Evolutionary conservation across 495 filamentous ascomycete genomes (phyloP).

Genomic region (Trichoderma reesei): DNA sequence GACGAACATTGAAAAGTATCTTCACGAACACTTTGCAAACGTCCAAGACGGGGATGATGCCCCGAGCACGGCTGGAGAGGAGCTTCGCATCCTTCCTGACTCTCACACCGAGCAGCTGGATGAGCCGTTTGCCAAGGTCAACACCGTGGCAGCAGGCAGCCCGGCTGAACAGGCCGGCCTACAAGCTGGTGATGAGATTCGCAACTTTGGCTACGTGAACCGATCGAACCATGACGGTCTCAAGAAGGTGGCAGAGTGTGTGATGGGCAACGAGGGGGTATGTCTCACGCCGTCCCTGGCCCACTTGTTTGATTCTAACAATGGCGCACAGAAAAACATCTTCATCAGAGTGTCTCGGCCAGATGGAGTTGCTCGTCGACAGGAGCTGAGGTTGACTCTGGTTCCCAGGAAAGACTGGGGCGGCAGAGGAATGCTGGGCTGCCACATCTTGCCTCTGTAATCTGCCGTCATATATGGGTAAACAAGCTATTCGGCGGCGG

Average conservation of each 20-base stretch:
- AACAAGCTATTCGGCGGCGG: too few species aligned
- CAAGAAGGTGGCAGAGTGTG: constrained; percentile 70
- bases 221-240: constrained; percentile 78
- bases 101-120: constrained; percentile 39
- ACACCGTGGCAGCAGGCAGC: constrained; percentile 65
- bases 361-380: constrained; percentile 27
- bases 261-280: constrained; percentile 86
- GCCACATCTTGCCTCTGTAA: constrained; percentile 71
- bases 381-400: constrained; percentile 59
- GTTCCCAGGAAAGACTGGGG: constrained; percentile 76
- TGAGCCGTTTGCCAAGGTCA: constrained; percentile 81
- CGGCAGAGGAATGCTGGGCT: constrained; percentile 77
- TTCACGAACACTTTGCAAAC: constrained; percentile 69
- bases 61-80: background rate
- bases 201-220: constrained; percentile 73
- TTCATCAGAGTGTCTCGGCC: constrained; percentile 58
- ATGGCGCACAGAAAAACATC: constrained; percentile 46
- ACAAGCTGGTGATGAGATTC: constrained; percentile 70
- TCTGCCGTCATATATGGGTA: too few species aligned
- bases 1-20: constrained; percentile 63
- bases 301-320: constrained; percentile 12
- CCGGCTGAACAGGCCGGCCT: constrained; percentile 81
- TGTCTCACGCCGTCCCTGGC: constrained; percentile 25
- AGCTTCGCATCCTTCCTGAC: constrained; percentile 20
- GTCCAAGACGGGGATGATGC: constrained; percentile 29